Evolutionary conservation across 371 early-diverging fungal genomes (phyloP).

Genomic region (Sporodiniella umbellata): DNA sequence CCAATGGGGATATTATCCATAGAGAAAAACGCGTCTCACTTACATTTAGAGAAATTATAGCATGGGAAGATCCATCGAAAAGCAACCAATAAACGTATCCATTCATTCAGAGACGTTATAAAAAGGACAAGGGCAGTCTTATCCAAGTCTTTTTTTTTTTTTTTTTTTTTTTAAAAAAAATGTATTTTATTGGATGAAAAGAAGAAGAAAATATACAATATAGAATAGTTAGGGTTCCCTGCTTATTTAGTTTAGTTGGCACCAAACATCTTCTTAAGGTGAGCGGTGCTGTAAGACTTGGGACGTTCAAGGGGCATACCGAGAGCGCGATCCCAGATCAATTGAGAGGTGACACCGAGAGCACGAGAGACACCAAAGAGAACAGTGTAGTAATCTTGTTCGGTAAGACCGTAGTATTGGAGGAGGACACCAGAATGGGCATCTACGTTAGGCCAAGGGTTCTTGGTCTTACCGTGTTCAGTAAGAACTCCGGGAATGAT

Average conservation of each 20-base stretch:
- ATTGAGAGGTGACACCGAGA: slow-evolving; percentile 90
- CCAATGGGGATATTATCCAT: slow-evolving; percentile 22
- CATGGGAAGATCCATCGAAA: slow-evolving; percentile 17
- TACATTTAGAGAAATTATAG: slow-evolving; percentile 41
- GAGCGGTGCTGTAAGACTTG: slow-evolving; percentile 88
- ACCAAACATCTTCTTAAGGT: slow-evolving; percentile 76
- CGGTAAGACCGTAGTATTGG: slow-evolving; percentile 93
- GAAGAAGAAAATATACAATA: not conserved
- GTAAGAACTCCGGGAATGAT: slow-evolving; percentile 94
- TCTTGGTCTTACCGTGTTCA: slow-evolving; percentile 99
- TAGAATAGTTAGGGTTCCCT: not conserved
- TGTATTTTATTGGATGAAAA: not conserved
- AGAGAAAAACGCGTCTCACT: slow-evolving; percentile 41
- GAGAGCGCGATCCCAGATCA: slow-evolving; percentile 96
- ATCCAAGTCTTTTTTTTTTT: too few relatives aligned
- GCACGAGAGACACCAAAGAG: slow-evolving; percentile 98
- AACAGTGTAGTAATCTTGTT: slow-evolving; percentile 99
- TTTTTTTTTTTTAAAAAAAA: not conserved
- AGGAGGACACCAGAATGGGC: slow-evolving; percentile 98
- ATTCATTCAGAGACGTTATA: too few relatives aligned
- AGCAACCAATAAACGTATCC: not conserved
- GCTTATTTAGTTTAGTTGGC: slow-evolving; percentile 35
- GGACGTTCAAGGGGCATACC: slow-evolving; percentile 95
- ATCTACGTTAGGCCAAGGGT: slow-evolving; percentile 99
- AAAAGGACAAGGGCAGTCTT: too few relatives aligned